Evolutionary conservation across 805 yeast species (phyloP), one percentile per base, ranked within the genome.

Genomic region (Candida wancherniae): DNA sequence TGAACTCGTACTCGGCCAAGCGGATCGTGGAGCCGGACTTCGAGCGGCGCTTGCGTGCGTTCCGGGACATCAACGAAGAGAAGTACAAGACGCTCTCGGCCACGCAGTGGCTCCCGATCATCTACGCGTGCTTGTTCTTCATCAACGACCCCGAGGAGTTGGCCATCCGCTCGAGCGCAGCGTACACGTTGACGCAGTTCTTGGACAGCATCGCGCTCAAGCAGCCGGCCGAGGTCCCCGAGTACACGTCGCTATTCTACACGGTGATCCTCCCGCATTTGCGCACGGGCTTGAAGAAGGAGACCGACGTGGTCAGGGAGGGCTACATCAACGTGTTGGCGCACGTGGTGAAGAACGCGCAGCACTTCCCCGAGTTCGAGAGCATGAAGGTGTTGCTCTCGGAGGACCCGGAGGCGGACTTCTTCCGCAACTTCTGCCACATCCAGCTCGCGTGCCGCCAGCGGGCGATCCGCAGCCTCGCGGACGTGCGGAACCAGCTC

Each of bases 361-460:
- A 58, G 21, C 58, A 66, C 44, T 57, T 57, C 27, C 60, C 61
- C 3, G 85, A 73, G 3, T 60, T 86, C 21, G 61, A 64, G 15
- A 90, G 83, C 44, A 68, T 88, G 87, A 69, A 72, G 34, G 65
- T 72, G 1, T 58, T 90, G 22, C 28, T 36, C 5, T 67, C 71
- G 30, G 80, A 79, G 24, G 94, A 86, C 45, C 90, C 80, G 21
- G 97, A 87, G 46, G 82, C 86, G 4, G 80, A 85, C 55, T 83
- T 85, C 50, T 85, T 85, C 57, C 53, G 61, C 24, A 86, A 87
- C 46, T 68, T 92, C 28, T 71, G 70, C 37, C 96, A 90, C 54
- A 77, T 90, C 21, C 98, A 90, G 60, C 47, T 81, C 7, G 86
- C 81, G 49, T 75, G 94, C 59, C 80, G 96, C 46, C 87, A 83